These are phyloP conservation scores for Aspergillus leporis DNA, from an alignment of 495 filamentous ascomycete genomes.

Conservation along the genomic window DNA sequence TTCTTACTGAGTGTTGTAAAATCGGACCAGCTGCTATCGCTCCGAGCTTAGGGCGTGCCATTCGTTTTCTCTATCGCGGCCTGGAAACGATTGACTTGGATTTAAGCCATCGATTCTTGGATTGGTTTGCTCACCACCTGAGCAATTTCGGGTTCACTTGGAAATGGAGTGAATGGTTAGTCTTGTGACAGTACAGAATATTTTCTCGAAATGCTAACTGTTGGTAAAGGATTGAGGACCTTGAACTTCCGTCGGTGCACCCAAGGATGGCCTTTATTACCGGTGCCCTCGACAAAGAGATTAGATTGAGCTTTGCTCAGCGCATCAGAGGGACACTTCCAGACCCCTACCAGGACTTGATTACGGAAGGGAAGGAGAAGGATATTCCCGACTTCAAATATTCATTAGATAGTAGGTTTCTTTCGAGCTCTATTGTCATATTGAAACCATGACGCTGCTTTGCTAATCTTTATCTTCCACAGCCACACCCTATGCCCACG, in stretches of 20 bases:
- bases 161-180: conserved; percentile 98
- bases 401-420: conserved; percentile 65
- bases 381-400: conserved; percentile 96
- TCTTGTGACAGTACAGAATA: conserved; percentile 2
- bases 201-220: conserved; percentile 12
- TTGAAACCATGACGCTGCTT: conserved; percentile 4
- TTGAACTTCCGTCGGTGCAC: conserved; percentile 71
- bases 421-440: neutral
- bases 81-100: conserved; percentile 83
- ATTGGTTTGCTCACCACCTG: conserved; percentile 97
- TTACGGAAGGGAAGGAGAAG: conserved; percentile 84
- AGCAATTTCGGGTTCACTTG: conserved; percentile 99
- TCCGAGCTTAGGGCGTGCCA: conserved; percentile 91
- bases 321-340: conserved; percentile 93
- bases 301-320: conserved; percentile 92
- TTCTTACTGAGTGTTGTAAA: conserved; percentile 93
- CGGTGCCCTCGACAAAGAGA: conserved; percentile 93
- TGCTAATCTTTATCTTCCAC: conserved; percentile 15
- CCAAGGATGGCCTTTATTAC: conserved; percentile 91
- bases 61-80: conserved; percentile 83
- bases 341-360: conserved; percentile 77
- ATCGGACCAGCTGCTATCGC: conserved; percentile 93
- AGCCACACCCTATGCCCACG: conserved; percentile 78
- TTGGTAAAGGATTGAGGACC: conserved; percentile 68
- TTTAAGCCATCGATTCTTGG: conserved; percentile 81